Conservation (phyloP, 805 yeast genomes). For the Cyberlindnera maritima region DNA sequence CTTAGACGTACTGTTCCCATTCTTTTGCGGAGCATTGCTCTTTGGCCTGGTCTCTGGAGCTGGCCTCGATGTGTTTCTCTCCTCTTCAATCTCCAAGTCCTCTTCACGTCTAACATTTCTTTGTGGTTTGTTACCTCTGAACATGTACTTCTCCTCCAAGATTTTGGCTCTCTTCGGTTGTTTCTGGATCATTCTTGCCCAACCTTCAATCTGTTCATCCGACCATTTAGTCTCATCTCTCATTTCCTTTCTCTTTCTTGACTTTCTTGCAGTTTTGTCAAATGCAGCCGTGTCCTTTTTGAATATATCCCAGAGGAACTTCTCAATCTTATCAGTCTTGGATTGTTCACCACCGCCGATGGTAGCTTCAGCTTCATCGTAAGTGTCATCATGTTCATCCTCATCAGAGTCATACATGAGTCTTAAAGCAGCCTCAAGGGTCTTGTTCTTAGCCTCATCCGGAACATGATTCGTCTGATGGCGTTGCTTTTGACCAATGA, state of each 20-base stretch:
- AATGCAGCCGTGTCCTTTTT: conserved; percentile 50
- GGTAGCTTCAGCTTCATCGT: conserved; percentile 47
- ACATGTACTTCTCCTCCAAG: conserved; percentile 60
- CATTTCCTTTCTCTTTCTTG: conserved; percentile 49
- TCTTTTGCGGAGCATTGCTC: conserved; percentile 7
- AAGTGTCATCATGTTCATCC: conserved; percentile 83
- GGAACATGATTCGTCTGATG: conserved; percentile 30
- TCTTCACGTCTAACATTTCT: conserved; percentile 19
- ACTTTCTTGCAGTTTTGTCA: conserved; percentile 47
- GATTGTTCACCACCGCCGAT: conserved; percentile 17
- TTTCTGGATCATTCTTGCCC: conserved; percentile 75
- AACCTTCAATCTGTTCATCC: conserved; percentile 91
- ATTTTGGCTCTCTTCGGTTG: conserved; percentile 60
- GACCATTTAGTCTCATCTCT: conserved; percentile 62
- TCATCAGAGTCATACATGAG: conserved; percentile 73
- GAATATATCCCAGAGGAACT: conserved; percentile 52
- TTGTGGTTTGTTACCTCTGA: conserved; percentile 39
- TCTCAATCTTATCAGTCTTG: conserved; percentile 44
- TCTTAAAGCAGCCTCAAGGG: conserved; percentile 57
- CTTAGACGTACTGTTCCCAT: conserved; percentile 2
- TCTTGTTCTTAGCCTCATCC: conserved; percentile 52
- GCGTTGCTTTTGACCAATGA: conserved; percentile 13
- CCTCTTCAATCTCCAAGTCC: conserved; percentile 12
- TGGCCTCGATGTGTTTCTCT: background rate
- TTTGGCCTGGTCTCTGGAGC: background rate